These are phyloP conservation scores for Trifolium subterraneum DNA, from an alignment of 306 rosid genomes.

Conservation along the genomic window DNA sequence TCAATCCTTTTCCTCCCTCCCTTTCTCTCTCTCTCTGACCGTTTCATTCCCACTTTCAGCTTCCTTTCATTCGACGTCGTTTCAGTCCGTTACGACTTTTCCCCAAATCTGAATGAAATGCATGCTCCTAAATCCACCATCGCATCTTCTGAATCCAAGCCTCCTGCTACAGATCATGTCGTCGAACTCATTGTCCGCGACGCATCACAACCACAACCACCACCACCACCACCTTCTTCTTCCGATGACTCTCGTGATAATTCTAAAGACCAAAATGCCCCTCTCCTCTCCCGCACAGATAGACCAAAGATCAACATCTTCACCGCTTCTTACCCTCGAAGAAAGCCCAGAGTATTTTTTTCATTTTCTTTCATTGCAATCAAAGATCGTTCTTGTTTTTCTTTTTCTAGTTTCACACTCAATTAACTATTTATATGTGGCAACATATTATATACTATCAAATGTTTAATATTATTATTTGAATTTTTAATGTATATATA, in stretches of 20 bases:
- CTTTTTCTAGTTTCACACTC: too few species aligned
- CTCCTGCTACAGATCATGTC: constrained; percentile 46
- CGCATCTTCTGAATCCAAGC: constrained; percentile 53
- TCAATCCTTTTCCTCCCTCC: constrained; percentile 1
- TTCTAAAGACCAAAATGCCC: constrained; percentile 54
- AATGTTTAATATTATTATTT: not conserved
- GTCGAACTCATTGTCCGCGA: constrained; percentile 67
- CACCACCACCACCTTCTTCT: not conserved
- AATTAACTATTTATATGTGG: too few species aligned
- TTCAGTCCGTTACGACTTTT: not conserved
- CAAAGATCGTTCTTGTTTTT: too few species aligned
- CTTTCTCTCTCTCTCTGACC: constrained; percentile 9
- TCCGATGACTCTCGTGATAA: constrained; percentile 38
- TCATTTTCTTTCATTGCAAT: not conserved
- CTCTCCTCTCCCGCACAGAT: constrained; percentile 60
- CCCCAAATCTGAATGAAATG: constrained; percentile 33
- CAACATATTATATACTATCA: not conserved
- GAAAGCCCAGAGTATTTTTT: constrained; percentile 53
- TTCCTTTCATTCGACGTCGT: constrained; percentile 1
- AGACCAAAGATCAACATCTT: constrained; percentile 84
- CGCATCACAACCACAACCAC: constrained; percentile 10
- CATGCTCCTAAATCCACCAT: constrained; percentile 27
- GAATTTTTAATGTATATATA: not conserved
- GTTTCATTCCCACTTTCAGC: not conserved
- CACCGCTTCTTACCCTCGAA: constrained; percentile 71